Evolutionary conservation across 352 stramenopile genomes (phyloP).

Genomic region (Globisporangium megalacanthum): DNA sequence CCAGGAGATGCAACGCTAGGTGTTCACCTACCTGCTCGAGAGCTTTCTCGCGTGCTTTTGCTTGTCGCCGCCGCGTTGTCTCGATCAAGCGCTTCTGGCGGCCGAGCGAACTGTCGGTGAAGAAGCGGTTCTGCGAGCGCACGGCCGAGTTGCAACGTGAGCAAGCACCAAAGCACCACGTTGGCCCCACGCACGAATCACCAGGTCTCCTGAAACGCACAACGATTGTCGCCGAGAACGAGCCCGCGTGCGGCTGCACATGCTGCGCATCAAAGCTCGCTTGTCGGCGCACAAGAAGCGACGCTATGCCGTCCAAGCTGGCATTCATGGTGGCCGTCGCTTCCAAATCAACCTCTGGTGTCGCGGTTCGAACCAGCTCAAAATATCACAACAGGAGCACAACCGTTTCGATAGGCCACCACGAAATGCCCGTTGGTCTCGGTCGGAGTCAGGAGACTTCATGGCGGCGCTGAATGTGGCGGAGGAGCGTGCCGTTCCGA

Average conservation of each 20-base stretch:
- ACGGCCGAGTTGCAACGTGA: neutral
- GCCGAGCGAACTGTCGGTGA: conserved; percentile 61
- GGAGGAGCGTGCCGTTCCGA: neutral
- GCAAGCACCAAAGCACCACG: neutral
- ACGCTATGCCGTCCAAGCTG: conserved; percentile 17
- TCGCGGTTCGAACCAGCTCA: neutral
- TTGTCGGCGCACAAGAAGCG: conserved; percentile 32
- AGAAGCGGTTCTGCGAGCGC: conserved; percentile 55
- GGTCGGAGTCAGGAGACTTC: neutral
- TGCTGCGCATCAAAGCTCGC: conserved; percentile 27
- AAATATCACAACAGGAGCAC: neutral
- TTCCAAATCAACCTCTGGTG: too few relatives aligned
- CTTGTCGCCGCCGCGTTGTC: conserved; percentile 48
- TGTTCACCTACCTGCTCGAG: conserved; percentile 34
- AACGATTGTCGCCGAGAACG: conserved; percentile 33
- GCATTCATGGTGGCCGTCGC: conserved; percentile 19
- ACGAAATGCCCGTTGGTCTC: neutral
- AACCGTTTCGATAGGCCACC: conserved; percentile 6
- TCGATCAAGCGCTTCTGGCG: conserved; percentile 50
- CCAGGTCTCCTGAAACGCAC: conserved; percentile 13
- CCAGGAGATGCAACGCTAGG: neutral
- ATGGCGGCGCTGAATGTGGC: conserved; percentile 10
- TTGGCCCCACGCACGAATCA: neutral
- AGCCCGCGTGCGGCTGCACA: conserved; percentile 14
- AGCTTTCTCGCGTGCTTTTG: conserved; percentile 39